Percentiles rank a stretch among this genome's conserved stretches.
These are phyloP conservation scores for Rhytidiadelphus loreus DNA, from an alignment of 225 moss, liverwort and hornwort genomes.

Conservation along the genomic window DNA sequence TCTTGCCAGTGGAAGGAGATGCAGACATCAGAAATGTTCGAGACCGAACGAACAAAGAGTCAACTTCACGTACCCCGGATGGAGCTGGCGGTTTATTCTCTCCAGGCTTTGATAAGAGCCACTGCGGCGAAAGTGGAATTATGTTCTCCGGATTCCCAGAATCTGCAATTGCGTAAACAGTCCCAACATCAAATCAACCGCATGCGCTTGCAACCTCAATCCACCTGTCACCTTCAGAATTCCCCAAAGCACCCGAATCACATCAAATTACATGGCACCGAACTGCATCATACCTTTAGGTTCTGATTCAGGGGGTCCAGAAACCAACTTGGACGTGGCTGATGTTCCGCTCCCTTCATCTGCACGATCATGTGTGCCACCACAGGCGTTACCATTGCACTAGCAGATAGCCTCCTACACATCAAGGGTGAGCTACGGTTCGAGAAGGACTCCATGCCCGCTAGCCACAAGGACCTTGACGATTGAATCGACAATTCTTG, in stretches of 20 bases:
- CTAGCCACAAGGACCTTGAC: neutral
- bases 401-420: neutral
- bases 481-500: neutral
- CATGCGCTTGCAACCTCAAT: neutral
- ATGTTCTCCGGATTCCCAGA: constrained; percentile 56
- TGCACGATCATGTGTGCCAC: constrained; percentile 18
- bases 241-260: neutral
- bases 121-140: constrained; percentile 94
- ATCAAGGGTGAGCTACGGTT: neutral
- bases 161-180: constrained; percentile 37
- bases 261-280: neutral
- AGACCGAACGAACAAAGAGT: neutral
- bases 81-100: constrained; percentile 69
- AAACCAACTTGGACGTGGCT: constrained; percentile 60
- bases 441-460: neutral
- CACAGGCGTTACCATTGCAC: neutral
- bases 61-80: constrained; percentile 34
- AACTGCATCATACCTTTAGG: constrained; percentile 48
- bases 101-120: constrained; percentile 85
- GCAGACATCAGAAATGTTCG: neutral
- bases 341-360: constrained; percentile 68
- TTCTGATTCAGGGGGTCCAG: constrained; percentile 58
- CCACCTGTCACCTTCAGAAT: neutral
- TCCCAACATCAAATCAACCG: neutral
- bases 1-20: neutral